Evolutionary conservation across 2,329 filamentous ascomycete species (phyloP).

Genomic region (Trichoderma oligosporum): DNA sequence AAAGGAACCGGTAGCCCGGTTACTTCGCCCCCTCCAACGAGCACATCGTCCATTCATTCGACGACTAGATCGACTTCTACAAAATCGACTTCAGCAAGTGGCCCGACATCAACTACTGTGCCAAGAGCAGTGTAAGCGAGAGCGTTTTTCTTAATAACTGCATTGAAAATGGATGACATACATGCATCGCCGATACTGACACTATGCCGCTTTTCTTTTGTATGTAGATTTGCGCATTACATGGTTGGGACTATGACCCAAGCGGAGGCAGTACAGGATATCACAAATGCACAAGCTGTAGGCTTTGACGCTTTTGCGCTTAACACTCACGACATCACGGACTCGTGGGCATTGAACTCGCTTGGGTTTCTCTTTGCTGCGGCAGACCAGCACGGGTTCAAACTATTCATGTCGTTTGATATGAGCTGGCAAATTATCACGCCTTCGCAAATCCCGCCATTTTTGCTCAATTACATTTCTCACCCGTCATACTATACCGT

Average conservation of each 20-base stretch:
- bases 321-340: conserved; percentile 11
- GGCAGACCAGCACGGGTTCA: conserved; percentile 6
- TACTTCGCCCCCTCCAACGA: not conserved
- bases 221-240: conserved; percentile 4
- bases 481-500: conserved; percentile 3
- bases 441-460: conserved; percentile 1
- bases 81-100: not conserved
- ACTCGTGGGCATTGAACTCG: conserved; percentile 1
- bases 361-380: not conserved
- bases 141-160: not conserved
- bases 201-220: not conserved
- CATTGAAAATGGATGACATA: too few relatives aligned
- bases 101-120: not conserved
- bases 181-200: not conserved
- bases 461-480: conserved; percentile 3
- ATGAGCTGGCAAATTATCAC: conserved; percentile 8
- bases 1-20: conserved; percentile 1
- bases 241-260: conserved; percentile 5
- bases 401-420: conserved; percentile 10
- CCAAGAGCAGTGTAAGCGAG: conserved; percentile 11
- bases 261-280: not conserved
- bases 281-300: not conserved
- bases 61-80: conserved; percentile 2
- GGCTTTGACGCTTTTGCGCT: conserved; percentile 14
- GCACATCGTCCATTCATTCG: not conserved